Conservation (phyloP, 768 basidiomycete genomes). For the Asterophora parasitica region DNA sequence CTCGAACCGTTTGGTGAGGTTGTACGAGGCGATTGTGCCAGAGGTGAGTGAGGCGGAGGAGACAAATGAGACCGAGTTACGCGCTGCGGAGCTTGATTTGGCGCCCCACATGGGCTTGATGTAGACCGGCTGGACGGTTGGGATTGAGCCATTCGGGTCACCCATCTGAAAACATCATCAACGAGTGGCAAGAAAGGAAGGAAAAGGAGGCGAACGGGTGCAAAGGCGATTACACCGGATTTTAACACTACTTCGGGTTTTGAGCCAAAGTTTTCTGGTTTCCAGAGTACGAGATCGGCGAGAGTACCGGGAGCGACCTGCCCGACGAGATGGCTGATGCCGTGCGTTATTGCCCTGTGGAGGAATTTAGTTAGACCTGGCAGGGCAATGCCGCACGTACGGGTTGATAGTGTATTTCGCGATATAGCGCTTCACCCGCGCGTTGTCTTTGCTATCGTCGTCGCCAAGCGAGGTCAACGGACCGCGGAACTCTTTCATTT, state of each 20-base stretch:
- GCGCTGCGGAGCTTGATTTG: conserved; percentile 69
- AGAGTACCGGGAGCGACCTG: conserved; percentile 77
- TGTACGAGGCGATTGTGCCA: conserved; percentile 60
- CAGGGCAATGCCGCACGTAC: no score
- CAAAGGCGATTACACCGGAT: conserved; percentile 88
- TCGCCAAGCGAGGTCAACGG: conserved; percentile 72
- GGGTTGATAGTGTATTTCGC: conserved; percentile 98
- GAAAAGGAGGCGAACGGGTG: conserved; percentile 49
- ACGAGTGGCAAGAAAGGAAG: neutral
- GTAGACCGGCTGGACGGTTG: conserved; percentile 87
- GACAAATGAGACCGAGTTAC: conserved; percentile 85
- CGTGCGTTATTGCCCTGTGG: conserved; percentile 85
- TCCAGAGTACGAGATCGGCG: conserved; percentile 95
- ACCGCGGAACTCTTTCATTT: conserved; percentile 80
- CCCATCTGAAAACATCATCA: conserved; percentile 62
- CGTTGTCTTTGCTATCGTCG: conserved; percentile 68
- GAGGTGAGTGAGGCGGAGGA: conserved; percentile 62
- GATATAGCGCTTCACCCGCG: conserved; percentile 89
- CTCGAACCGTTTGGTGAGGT: conserved; percentile 64
- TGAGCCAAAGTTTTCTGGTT: conserved; percentile 87
- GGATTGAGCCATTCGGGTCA: conserved; percentile 94
- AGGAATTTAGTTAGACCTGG: no score
- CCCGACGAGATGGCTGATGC: conserved; percentile 84
- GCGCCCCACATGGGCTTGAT: conserved; percentile 94
- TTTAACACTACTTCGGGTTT: conserved; percentile 95